These are phyloP conservation scores for Amauroascus verrucosus DNA, from an alignment of 2,329 filamentous ascomycete species.

Conservation along the genomic window DNA sequence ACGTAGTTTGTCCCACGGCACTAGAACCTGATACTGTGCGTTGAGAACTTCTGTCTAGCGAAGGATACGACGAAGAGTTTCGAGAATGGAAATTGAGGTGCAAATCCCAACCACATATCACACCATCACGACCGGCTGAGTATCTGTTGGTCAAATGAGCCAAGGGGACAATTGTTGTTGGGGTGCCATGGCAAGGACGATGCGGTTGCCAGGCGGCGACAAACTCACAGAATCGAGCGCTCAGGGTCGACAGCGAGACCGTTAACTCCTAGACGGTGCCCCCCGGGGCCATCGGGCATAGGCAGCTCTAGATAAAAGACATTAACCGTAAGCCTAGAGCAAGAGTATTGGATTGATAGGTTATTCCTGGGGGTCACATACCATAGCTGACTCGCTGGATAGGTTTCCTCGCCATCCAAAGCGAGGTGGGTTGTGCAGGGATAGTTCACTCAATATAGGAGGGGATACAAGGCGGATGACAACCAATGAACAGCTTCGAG, in stretches of 20 bases:
- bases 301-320: conserved; percentile 41
- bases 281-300: conserved; percentile 63
- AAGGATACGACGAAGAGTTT: conserved; percentile 21
- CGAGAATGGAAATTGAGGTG: conserved; percentile 52
- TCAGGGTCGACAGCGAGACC: conserved; percentile 77
- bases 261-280: conserved; percentile 90
- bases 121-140: conserved; percentile 88
- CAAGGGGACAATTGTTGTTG: neutral
- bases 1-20: conserved; percentile 38
- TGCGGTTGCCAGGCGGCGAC: neutral
- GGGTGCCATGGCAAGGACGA: conserved; percentile 9
- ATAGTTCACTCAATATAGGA: neutral
- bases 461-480: neutral
- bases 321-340: neutral
- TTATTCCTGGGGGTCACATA: conserved; percentile 30
- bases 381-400: conserved; percentile 63
- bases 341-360: conserved; percentile 8
- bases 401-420: conserved; percentile 55
- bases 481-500: neutral
- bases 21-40: neutral
- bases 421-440: neutral
- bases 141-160: conserved; percentile 53
- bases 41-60: conserved; percentile 19
- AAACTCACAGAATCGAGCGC: conserved; percentile 66
- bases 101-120: conserved; percentile 92